Conservation (phyloP, 2,329 filamentous ascomycete species). For the Neonectria sp. region DNA sequence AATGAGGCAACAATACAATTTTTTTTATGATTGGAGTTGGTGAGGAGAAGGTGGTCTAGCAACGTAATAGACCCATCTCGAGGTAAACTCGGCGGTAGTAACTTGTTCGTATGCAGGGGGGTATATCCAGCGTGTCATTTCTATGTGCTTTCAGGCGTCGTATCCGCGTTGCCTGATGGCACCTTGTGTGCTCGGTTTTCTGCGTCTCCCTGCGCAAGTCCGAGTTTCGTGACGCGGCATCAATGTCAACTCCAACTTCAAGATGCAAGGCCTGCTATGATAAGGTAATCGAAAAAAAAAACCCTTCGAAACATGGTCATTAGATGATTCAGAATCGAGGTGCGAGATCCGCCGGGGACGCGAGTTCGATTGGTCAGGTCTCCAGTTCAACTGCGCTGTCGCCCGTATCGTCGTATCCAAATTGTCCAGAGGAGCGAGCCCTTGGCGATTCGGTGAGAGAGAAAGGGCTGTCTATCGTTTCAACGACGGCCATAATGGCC, state of each 20-base stretch:
- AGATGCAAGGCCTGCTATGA: conserved; percentile 49
- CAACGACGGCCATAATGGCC: conserved; percentile 36
- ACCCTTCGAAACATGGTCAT: conserved; percentile 46
- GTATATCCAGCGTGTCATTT: conserved; percentile 51
- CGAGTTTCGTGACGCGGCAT: conserved; percentile 41
- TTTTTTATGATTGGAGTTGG: conserved; percentile 48
- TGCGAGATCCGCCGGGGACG: conserved; percentile 32
- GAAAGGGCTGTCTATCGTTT: conserved; percentile 33
- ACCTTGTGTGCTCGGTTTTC: conserved; percentile 37
- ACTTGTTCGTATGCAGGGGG: conserved; percentile 49
- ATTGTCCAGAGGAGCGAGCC: conserved; percentile 12
- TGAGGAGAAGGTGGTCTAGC: conserved; percentile 46
- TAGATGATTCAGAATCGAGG: conserved; percentile 45
- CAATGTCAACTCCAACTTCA: conserved; percentile 43
- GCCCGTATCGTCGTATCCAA: conserved; percentile 29
- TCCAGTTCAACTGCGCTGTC: conserved; percentile 27
- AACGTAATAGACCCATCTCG: conserved; percentile 48
- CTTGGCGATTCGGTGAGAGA: conserved; percentile 13
- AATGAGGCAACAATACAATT: conserved; percentile 37
- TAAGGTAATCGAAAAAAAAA: conserved; percentile 38
- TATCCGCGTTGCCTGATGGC: conserved; percentile 43
- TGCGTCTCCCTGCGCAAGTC: conserved; percentile 40
- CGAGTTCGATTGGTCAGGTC: conserved; percentile 21
- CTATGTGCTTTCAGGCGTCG: conserved; percentile 48
- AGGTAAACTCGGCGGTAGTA: conserved; percentile 46